Percentiles rank a stretch among this genome's conserved stretches.
phyloP scores from a whole-genome alignment of 1,139 yeast species.

The Hyphopichia fennica region DNA sequence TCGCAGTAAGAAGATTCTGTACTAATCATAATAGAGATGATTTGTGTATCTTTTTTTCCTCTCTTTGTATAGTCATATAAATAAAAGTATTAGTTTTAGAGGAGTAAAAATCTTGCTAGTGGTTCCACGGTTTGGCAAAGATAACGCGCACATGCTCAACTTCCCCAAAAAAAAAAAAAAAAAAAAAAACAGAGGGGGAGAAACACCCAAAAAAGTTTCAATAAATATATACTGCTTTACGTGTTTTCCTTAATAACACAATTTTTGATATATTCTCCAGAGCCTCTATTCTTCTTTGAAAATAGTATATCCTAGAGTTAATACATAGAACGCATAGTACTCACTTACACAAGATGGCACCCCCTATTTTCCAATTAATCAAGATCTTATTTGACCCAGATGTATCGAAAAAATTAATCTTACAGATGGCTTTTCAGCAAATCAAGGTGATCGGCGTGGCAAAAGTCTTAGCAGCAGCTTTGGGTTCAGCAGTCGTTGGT shows the following conservation, averaged over 20 bases:
- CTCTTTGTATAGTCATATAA: background rate
- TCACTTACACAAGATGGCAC: constrained; percentile 5
- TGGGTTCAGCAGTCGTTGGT: constrained; percentile 40
- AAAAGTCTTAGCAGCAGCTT: constrained; percentile 32
- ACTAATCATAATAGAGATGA: background rate
- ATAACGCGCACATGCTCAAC: background rate
- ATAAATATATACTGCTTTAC: background rate
- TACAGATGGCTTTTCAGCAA: constrained; percentile 41
- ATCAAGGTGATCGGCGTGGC: constrained; percentile 37
- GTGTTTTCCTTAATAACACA: too few relatives aligned
- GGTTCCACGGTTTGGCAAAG: background rate
- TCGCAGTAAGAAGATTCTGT: constrained; percentile 11
- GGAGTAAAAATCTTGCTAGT: too few relatives aligned
- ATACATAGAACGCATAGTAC: too few relatives aligned
- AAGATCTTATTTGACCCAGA: constrained; percentile 41
- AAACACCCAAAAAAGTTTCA: background rate
- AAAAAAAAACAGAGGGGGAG: background rate
- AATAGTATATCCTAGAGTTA: too few relatives aligned
- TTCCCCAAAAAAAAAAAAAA: too few relatives aligned
- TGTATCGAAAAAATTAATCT: constrained; percentile 39
- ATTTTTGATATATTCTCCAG: too few relatives aligned
- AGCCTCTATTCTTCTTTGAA: too few relatives aligned
- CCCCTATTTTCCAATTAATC: constrained; percentile 26
- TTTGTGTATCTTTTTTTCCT: background rate
- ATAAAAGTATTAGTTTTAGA: too few relatives aligned